These are phyloP conservation scores for Thymus mandschuricus DNA, from an alignment of 257 asterid genomes.

Conservation along the genomic window DNA sequence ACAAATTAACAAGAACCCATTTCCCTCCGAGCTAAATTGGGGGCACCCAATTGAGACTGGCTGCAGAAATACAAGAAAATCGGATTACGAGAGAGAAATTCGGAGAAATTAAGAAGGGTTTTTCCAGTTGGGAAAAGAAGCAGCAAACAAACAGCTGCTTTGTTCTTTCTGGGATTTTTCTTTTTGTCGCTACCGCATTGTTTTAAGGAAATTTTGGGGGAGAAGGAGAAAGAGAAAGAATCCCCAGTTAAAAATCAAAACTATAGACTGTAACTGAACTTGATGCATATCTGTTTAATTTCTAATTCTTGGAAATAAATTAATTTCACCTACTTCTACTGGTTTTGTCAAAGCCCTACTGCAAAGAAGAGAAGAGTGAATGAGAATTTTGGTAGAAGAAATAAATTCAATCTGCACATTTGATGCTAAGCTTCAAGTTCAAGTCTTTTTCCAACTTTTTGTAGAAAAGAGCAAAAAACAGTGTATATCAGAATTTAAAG, in stretches of 20 bases:
- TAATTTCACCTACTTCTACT: too few relatives aligned
- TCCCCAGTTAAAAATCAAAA: not conserved
- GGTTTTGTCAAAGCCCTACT: too few relatives aligned
- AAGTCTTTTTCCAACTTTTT: not conserved
- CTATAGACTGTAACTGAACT: not conserved
- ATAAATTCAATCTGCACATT: too few relatives aligned
- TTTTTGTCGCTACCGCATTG: not conserved
- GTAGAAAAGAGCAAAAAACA: not conserved
- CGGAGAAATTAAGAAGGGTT: constrained; percentile 38
- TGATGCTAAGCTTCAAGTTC: too few relatives aligned
- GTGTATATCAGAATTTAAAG: too few relatives aligned
- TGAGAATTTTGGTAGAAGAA: too few relatives aligned
- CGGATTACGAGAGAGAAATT: constrained; percentile 18
- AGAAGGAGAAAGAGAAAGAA: not conserved
- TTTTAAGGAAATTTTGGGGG: constrained; percentile 15
- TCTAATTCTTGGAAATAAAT: too few relatives aligned
- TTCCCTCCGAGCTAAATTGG: constrained; percentile 16
- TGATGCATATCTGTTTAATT: not conserved
- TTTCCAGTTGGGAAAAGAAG: constrained; percentile 12
- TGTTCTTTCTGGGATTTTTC: constrained; percentile 28
- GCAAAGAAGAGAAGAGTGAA: too few relatives aligned
- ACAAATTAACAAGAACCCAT: constrained; percentile 30
- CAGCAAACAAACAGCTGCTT: constrained; percentile 36
- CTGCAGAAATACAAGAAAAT: constrained; percentile 28
- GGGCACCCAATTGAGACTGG: constrained; percentile 29